phyloP scores from a whole-genome alignment of 495 filamentous ascomycete species.

The Xylaria scruposa region DNA sequence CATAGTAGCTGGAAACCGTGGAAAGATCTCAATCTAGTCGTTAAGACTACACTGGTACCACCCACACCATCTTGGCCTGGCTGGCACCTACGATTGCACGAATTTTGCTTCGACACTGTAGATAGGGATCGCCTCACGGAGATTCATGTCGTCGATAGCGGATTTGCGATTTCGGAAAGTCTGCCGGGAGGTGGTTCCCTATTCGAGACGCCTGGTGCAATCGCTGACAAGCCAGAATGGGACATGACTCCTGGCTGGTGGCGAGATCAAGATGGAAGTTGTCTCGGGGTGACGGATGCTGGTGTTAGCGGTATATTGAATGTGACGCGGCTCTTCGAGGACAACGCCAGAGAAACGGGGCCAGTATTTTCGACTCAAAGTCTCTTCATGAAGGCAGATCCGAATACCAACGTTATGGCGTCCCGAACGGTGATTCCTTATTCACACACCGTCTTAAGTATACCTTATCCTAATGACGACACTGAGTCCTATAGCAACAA shows the following conservation, averaged over 20 bases:
- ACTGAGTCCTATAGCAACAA: not conserved
- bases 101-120: not conserved
- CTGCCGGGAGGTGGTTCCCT: not conserved
- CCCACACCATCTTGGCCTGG: not conserved
- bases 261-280: not conserved
- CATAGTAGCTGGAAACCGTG: conserved; percentile 6
- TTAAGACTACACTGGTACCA: not conserved
- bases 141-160: not conserved
- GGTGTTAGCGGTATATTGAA: not conserved
- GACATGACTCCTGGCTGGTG: not conserved
- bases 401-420: not conserved
- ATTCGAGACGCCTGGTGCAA: not conserved
- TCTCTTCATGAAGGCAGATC: not conserved
- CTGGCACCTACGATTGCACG: not conserved
- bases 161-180: not conserved
- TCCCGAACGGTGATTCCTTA: not conserved
- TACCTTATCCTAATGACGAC: not conserved
- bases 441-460: not conserved
- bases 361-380: not conserved
- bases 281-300: not conserved
- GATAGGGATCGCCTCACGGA: not conserved
- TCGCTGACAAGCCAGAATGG: not conserved
- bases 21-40: not conserved
- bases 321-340: not conserved
- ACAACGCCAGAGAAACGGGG: not conserved